phyloP scores from a whole-genome alignment of 768 basidiomycete genomes.

The Neoboletus subvelutipes region DNA sequence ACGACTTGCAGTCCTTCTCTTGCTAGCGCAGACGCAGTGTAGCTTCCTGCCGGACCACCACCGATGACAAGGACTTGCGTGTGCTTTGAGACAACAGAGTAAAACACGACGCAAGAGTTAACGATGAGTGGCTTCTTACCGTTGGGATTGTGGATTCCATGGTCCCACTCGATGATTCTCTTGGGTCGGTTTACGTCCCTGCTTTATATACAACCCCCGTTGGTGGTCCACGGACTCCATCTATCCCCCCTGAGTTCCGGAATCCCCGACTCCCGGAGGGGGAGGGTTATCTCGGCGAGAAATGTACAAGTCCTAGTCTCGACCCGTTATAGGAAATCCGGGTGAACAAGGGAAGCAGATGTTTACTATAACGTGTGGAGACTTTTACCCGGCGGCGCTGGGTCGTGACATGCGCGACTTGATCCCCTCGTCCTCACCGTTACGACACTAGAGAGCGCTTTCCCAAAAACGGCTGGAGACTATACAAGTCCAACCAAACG shows the following conservation, averaged over 20 bases:
- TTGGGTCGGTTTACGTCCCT: not conserved
- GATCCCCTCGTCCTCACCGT: no score
- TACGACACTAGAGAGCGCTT: no score
- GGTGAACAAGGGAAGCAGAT: no score
- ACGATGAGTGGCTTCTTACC: conserved; percentile 14
- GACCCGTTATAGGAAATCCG: no score
- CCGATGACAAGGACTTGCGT: conserved; percentile 48
- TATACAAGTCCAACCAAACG: no score
- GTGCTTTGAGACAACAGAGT: conserved; percentile 15
- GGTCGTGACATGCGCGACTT: no score
- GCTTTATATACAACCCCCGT: conserved; percentile 2
- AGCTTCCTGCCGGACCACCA: conserved; percentile 60
- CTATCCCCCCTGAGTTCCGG: not conserved
- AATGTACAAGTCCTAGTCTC: no score
- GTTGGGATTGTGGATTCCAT: conserved; percentile 22
- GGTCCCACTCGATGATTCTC: not conserved
- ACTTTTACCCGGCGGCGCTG: no score
- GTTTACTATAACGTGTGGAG: no score
- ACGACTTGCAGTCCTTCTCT: conserved; percentile 60
- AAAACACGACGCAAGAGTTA: not conserved
- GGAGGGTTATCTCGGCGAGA: no score
- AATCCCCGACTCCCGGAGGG: no score
- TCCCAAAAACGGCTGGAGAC: no score
- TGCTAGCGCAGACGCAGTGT: conserved; percentile 53
- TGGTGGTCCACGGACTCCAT: not conserved